Evolutionary conservation across 2,329 filamentous ascomycete species (phyloP), one percentile per base, ranked within the genome.

Genomic region (Sphaerulina populicola): DNA sequence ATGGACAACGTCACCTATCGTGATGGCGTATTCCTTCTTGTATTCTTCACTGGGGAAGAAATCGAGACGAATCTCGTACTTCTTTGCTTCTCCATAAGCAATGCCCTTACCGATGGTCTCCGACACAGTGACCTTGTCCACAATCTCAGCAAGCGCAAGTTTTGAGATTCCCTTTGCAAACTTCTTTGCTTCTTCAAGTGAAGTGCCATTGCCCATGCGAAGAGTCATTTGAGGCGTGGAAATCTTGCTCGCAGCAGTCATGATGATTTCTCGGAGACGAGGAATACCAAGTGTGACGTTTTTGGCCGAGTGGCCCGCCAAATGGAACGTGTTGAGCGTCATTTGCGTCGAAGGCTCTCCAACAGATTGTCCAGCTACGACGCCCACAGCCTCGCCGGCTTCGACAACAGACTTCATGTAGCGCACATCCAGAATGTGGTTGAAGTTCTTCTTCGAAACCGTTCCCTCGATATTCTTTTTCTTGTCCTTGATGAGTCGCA

Each of bases 221-320:
- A 97, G 75, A 1, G 87, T 93, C 88, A 94, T 95, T 4, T 82
- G 81, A 1, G 93, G 93, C 0, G 93, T 98, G 36, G 88, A 86
- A 56, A 97, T 96, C 41, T 85, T 80, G 46, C 83, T 80, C 66
- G 87, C 93, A 23, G 93, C 93, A 44, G 93, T 97, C 93, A 98
- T 98, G 59, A 98, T 80, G 62, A 98, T 96, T 78, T 98, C 93
- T 73, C 93, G 80, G 15, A 98, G 78, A 72, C 93, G 88, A 53
- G 93, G 93, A 66, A 98, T 97, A 87, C 93, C 93, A 15, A 96
- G 80, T 0, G 93, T 98, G 66, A 98, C 94, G 78, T 98, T 98
- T 77, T 96, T 97, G 29, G 93, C 85, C 15, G 93, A 90, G 75
- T 97, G 91, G 65, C 93, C 93, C 69, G 93, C 93, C 80, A 98